Evolutionary conservation across 2,329 filamentous ascomycete species (phyloP).

Genomic region (Aspergillus glaucus): DNA sequence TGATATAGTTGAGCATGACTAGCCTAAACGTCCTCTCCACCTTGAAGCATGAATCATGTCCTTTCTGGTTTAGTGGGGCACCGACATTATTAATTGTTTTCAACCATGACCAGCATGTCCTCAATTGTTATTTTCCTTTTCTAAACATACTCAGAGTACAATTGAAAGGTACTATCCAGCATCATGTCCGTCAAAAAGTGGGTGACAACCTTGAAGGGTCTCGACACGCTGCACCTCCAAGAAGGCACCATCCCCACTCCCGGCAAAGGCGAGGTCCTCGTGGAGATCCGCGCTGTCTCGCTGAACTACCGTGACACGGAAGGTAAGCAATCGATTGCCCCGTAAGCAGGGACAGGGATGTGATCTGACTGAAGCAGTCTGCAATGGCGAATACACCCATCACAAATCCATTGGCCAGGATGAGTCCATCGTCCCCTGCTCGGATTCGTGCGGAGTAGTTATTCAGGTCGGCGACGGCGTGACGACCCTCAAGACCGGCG

Average conservation of each 20-base stretch:
- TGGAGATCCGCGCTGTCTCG: slow-evolving; percentile 48
- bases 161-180: too few relatives aligned
- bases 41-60: neutral
- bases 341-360: too few relatives aligned
- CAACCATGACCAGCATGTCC: neutral
- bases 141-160: too few relatives aligned
- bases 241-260: slow-evolving; percentile 44
- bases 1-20: too few relatives aligned
- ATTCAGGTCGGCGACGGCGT: slow-evolving; percentile 45
- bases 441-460: slow-evolving; percentile 63
- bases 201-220: slow-evolving; percentile 50
- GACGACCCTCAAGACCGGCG: slow-evolving; percentile 48
- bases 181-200: slow-evolving; percentile 40
- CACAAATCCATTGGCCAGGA: slow-evolving; percentile 48
- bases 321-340: slow-evolving; percentile 12
- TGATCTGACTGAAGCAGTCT: slow-evolving; percentile 40
- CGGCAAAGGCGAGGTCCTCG: slow-evolving; percentile 48
- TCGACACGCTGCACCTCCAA: slow-evolving; percentile 47
- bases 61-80: neutral
- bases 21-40: neutral
- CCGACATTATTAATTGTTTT: neutral
- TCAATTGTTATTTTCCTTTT: neutral
- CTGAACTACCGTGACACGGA: slow-evolving; percentile 50
- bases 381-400: slow-evolving; percentile 61
- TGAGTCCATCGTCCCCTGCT: slow-evolving; percentile 55